Evolutionary conservation across 805 yeast species (phyloP).

Genomic region (Wickerhamomyces queroliae): DNA sequence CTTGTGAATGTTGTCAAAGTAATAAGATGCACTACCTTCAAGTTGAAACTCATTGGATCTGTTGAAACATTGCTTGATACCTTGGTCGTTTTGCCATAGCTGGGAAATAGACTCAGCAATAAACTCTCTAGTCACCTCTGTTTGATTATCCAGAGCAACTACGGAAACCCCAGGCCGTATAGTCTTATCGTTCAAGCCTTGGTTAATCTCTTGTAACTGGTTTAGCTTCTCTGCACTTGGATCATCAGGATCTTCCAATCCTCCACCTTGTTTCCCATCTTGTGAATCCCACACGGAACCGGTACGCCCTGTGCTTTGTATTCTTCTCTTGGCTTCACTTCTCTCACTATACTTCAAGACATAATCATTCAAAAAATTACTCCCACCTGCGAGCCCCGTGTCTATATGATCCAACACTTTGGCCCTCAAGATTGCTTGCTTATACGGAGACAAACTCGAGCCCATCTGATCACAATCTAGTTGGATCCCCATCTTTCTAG

Average conservation of each 20-base stretch:
- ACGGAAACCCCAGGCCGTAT: slow-evolving; percentile 20
- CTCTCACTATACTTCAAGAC: slow-evolving; percentile 55
- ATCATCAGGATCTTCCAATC: slow-evolving; percentile 9
- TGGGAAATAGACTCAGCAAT: slow-evolving; percentile 65
- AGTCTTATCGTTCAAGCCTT: slow-evolving; percentile 12
- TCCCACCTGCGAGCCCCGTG: slow-evolving; percentile 62
- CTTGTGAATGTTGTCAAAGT: slow-evolving; percentile 65
- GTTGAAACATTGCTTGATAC: slow-evolving; percentile 52
- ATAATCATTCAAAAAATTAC: slow-evolving; percentile 55
- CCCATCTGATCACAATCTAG: slow-evolving; percentile 60
- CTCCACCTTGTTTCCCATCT: slow-evolving; percentile 12
- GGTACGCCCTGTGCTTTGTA: slow-evolving; percentile 50
- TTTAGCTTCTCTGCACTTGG: slow-evolving; percentile 2
- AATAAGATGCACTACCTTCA: slow-evolving; percentile 77
- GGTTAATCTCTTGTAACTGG: slow-evolving; percentile 12
- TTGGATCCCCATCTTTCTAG: slow-evolving; percentile 55
- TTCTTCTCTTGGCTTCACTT: slow-evolving; percentile 43
- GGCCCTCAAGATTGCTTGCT: slow-evolving; percentile 46
- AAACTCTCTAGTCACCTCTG: slow-evolving; percentile 32
- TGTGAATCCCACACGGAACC: slow-evolving; percentile 24
- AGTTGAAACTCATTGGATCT: slow-evolving; percentile 76
- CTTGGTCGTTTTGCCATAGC: slow-evolving; percentile 69
- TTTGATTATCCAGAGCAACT: not conserved
- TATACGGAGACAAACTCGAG: slow-evolving; percentile 39
- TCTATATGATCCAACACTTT: slow-evolving; percentile 59